A percentile compares a stretch with the other conserved stretches of the same genome.
Evolutionary conservation across 768 basidiomycete species (phyloP).

Genomic region (Auricularia heimuer): DNA sequence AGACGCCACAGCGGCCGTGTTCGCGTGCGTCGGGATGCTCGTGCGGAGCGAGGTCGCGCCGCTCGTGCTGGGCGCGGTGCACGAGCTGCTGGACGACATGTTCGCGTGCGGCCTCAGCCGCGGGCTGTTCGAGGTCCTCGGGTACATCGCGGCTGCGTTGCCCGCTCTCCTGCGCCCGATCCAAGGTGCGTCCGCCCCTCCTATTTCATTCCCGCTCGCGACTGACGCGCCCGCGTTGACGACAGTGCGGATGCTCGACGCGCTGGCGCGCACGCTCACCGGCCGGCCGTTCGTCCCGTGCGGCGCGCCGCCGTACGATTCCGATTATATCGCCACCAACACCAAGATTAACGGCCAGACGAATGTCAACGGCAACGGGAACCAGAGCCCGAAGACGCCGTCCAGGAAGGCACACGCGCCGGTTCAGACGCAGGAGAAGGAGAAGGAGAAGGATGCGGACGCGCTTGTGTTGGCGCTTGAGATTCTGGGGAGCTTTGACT

Average conservation of each 20-base stretch:
- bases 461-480: slow-evolving; percentile 70
- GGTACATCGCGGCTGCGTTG: slow-evolving; percentile 81
- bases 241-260: slow-evolving; percentile 79
- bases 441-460: neutral
- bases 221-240: neutral
- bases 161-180: slow-evolving; percentile 85
- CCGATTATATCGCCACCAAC: neutral
- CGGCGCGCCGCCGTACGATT: slow-evolving; percentile 50
- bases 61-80: slow-evolving; percentile 87
- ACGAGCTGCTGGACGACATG: slow-evolving; percentile 95
- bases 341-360: neutral
- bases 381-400: neutral
- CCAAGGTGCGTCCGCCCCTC: slow-evolving; percentile 37
- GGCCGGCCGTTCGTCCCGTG: slow-evolving; percentile 82
- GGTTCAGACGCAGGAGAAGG: no score
- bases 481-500: slow-evolving; percentile 88
- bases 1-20: slow-evolving; percentile 52
- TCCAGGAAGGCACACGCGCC: neutral
- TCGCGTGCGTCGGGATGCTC: slow-evolving; percentile 95
- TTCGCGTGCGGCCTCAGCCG: slow-evolving; percentile 90
- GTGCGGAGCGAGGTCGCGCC: slow-evolving; percentile 83
- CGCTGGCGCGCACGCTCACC: slow-evolving; percentile 68
- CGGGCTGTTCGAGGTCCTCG: slow-evolving; percentile 62
- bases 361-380: neutral
- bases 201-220: neutral